Conservation (phyloP, 2,329 filamentous ascomycete species). For the Fusarium torreyae region DNA sequence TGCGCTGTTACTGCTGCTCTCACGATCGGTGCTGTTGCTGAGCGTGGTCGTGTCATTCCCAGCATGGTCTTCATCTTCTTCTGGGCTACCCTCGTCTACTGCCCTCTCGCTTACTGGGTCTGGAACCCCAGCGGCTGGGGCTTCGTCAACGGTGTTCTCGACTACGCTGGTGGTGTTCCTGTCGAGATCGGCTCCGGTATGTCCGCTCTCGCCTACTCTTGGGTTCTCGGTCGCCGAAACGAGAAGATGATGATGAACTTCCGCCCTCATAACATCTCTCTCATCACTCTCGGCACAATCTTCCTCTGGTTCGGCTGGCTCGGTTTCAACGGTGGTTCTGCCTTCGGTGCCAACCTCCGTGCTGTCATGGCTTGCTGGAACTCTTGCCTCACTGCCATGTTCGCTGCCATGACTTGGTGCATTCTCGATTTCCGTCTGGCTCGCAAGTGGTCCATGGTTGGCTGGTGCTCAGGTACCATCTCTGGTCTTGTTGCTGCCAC, state of each 20-base stretch:
- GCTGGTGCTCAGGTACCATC: slow-evolving; percentile 80
- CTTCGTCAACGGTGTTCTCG: slow-evolving; percentile 90
- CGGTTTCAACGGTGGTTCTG: slow-evolving; percentile 97
- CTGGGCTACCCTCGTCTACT: slow-evolving; percentile 98
- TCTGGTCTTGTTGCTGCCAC: slow-evolving; percentile 80
- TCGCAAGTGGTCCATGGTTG: slow-evolving; percentile 90
- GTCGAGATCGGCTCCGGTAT: slow-evolving; percentile 97
- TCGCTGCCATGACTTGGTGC: slow-evolving; percentile 93
- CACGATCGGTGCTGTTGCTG: slow-evolving; percentile 90
- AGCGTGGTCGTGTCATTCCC: slow-evolving; percentile 92
- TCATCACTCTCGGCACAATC: slow-evolving; percentile 95
- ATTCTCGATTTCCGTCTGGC: slow-evolving; percentile 95
- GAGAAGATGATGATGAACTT: slow-evolving; percentile 99
- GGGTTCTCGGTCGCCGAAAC: slow-evolving; percentile 94
- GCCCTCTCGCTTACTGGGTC: slow-evolving; percentile 94
- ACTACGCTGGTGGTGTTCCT: slow-evolving; percentile 96
- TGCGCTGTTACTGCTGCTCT: slow-evolving; percentile 93
- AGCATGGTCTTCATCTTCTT: slow-evolving; percentile 96
- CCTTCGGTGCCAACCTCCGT: slow-evolving; percentile 94
- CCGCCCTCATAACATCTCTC: slow-evolving; percentile 97
- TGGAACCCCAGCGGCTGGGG: slow-evolving; percentile 98
- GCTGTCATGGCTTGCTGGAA: slow-evolving; percentile 99
- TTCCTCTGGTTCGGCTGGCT: slow-evolving; percentile 99
- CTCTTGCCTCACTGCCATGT: slow-evolving; percentile 92
- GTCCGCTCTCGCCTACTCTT: slow-evolving; percentile 94